Base-by-base conservation (phyloP, 768 basidiomycete genomes). In the Lactarius deliciosus region DNA sequence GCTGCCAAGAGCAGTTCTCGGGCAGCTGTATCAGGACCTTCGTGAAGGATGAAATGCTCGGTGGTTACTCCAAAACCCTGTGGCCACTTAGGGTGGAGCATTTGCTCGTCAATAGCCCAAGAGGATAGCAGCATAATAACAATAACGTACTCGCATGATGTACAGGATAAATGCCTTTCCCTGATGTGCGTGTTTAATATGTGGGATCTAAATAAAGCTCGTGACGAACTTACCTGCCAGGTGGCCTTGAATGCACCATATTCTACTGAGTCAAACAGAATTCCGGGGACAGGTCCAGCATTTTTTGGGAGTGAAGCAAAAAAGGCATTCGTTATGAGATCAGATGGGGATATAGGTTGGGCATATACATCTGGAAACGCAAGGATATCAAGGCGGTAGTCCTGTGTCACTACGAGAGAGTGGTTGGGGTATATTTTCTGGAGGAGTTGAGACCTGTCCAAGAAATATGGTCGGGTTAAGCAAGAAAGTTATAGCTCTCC, bases 371-470 rank as follows among this genome's bases (percentile, higher is more conserved):
- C 82, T 50, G 89, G 89, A 68, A 83, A 84, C 22, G 72, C 73
- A 9, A 89, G 74, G 56, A 89, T 68, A 65, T 81, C 77, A 68
- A 87, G 72, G 34, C 77, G 73, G 60, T 67, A 75, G 64, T 86
- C 85, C 8, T 75, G 72, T 3, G 87, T 83, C 66, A 82, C 75
- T 9, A 89, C 81, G 32, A 90, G 70, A 32, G 86, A 85, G 71
- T 88, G 80, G 11, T 83, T 81, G 7, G 89, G 87, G 73, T 90
- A 86, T 18, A 88, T 64, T 70, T 79, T 81, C 43, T 80, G 83
- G 45, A 92, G 78, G 7, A 61, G 54, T 36, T 45, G 80, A 76
- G 65, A 86, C 78, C 73, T 71, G 82, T 76, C 76, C 76, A 68
- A 18, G 59, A 55, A 7, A 36, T 20, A 54, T 25, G 28, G 15